phyloP scores from a whole-genome alignment of 768 basidiomycete species.

The Lactifluus hygrophoroides region DNA sequence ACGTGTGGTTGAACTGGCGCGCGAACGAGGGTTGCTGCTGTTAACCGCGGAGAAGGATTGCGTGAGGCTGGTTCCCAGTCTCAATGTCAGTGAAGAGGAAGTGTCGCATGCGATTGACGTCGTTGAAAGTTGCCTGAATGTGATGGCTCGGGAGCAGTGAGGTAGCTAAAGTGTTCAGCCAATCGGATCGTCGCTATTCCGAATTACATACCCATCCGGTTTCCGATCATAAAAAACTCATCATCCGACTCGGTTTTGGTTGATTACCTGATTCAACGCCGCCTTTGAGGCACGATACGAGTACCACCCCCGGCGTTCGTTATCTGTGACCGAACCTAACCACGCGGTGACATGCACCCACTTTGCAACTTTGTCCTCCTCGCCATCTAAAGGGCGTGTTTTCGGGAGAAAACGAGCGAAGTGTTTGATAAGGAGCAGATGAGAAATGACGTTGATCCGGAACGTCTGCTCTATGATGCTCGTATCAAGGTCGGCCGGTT shows the following conservation, averaged over 20 bases:
- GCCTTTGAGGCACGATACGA: conserved; percentile 56
- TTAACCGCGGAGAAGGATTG: conserved; percentile 88
- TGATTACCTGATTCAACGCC: conserved; percentile 54
- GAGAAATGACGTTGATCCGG: conserved; percentile 50
- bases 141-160: conserved; percentile 23
- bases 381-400: not conserved
- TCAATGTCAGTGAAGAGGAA: conserved; percentile 72
- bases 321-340: conserved; percentile 52
- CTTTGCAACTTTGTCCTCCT: conserved; percentile 31
- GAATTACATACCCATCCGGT: not conserved
- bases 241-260: conserved; percentile 14
- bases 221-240: conserved; percentile 8
- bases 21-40: conserved; percentile 84
- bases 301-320: conserved; percentile 51
- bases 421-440: conserved; percentile 53
- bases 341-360: conserved; percentile 56
- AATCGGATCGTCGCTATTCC: conserved; percentile 10
- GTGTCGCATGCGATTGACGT: conserved; percentile 84
- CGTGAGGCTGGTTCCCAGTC: conserved; percentile 82
- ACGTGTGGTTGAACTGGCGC: conserved; percentile 64
- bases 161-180: not conserved
- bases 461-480: conserved; percentile 37
- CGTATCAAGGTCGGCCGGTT: conserved; percentile 40
- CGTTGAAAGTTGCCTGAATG: conserved; percentile 63
- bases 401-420: conserved; percentile 50